Conservation (phyloP, 495 filamentous ascomycete species). For the Tuber umbilicatum region DNA sequence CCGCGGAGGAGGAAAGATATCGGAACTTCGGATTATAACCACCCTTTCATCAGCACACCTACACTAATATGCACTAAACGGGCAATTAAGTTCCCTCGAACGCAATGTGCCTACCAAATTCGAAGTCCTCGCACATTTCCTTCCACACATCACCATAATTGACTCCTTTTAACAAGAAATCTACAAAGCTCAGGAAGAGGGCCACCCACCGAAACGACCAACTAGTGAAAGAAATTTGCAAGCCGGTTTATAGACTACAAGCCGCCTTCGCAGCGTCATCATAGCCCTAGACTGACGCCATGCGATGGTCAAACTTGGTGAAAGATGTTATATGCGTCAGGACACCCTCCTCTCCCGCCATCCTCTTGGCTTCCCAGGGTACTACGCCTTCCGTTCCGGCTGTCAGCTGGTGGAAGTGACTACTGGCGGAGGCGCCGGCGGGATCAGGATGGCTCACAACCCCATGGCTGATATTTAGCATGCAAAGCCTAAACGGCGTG, state of each 20-base stretch:
- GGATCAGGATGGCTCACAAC: constrained; percentile 73
- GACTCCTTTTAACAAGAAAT: constrained; percentile 99
- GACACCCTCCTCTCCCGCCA: constrained; percentile 78
- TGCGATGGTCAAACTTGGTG: constrained; percentile 92
- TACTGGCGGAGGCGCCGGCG: constrained; percentile 63
- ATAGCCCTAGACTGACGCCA: constrained; percentile 75
- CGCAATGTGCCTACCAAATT: constrained; percentile 86
- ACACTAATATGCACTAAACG: not conserved
- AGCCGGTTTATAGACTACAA: constrained; percentile 74
- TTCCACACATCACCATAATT: constrained; percentile 97
- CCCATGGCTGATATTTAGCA: constrained; percentile 71
- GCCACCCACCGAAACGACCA: constrained; percentile 80
- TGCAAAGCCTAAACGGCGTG: constrained; percentile 56
- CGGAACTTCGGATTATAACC: constrained; percentile 53
- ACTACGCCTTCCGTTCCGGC: constrained; percentile 94
- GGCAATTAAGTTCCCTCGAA: constrained; percentile 86
- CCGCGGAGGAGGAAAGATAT: constrained; percentile 71
- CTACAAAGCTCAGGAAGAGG: constrained; percentile 84
- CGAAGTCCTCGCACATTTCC: constrained; percentile 94
- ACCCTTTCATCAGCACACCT: not conserved
- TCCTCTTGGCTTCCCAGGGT: constrained; percentile 97
- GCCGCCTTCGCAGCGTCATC: constrained; percentile 81
- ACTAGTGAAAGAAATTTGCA: constrained; percentile 90
- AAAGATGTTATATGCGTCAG: constrained; percentile 81
- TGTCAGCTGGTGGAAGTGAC: constrained; percentile 79